Conservation (phyloP, 108 stramenopile species). For the Cyclotella baltica region DNA sequence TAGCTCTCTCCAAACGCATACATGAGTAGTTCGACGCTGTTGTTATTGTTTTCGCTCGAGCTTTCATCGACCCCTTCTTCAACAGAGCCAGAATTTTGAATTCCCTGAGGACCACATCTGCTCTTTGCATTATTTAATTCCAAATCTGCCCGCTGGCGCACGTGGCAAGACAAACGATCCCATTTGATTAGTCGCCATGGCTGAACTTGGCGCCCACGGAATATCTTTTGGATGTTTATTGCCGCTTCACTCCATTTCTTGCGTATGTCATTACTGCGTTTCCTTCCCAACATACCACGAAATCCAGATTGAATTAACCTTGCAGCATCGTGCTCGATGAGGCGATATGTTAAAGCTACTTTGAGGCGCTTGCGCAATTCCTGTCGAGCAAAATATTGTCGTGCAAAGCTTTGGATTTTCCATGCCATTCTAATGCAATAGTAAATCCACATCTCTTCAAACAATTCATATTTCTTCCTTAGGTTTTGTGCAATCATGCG, state of each 20-base stretch:
- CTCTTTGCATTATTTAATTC: background rate
- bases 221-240: constrained; percentile 11
- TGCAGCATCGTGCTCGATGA: background rate
- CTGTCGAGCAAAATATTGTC: constrained; percentile 6
- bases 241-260: background rate
- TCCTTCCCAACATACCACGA: background rate
- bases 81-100: background rate
- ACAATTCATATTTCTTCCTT: background rate
- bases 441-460: background rate
- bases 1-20: constrained; percentile 22
- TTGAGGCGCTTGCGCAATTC: background rate
- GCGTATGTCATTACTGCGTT: background rate
- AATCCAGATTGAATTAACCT: constrained; percentile 7
- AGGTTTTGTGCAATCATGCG: constrained; percentile 1
- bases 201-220: background rate
- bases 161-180: background rate
- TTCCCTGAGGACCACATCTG: background rate
- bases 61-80: background rate
- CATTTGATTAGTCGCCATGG: constrained; percentile 2
- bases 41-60: background rate
- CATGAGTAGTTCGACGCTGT: background rate
- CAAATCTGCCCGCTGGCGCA: constrained; percentile 1
- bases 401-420: constrained; percentile 3
- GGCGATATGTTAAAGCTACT: background rate
- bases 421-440: background rate